Conservation (phyloP, 1,284 basidiomycete genomes). For the Agaricales sp. region DNA sequence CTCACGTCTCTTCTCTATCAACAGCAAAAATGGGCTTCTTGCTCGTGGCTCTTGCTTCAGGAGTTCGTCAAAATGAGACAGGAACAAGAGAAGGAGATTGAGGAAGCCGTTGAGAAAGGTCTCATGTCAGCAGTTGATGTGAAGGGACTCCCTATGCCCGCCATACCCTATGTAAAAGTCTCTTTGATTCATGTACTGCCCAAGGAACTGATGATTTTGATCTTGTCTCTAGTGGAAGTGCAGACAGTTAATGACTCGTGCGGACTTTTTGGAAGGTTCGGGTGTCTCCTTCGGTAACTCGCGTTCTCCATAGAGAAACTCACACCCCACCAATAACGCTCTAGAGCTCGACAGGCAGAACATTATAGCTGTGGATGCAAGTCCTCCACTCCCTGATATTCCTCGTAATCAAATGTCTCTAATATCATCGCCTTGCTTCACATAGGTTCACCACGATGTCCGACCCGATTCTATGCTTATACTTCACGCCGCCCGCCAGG, state of each 20-base stretch:
- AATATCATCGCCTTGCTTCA: background rate
- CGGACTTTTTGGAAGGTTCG: constrained; percentile 70
- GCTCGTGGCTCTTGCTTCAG: constrained; percentile 64
- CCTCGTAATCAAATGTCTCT: background rate
- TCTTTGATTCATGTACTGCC: constrained; percentile 5
- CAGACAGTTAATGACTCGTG: constrained; percentile 71
- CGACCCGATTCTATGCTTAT: constrained; percentile 72
- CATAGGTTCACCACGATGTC: constrained; percentile 63
- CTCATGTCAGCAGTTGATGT: constrained; percentile 23
- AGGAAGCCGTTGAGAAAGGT: constrained; percentile 28
- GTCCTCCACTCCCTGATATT: constrained; percentile 15
- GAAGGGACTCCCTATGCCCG: constrained; percentile 41
- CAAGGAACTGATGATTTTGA: constrained; percentile 9
- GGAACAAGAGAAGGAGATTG: constrained; percentile 35
- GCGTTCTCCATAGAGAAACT: too few species aligned
- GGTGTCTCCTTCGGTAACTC: constrained; percentile 5
- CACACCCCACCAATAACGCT: too few species aligned
- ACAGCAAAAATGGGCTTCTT: constrained; percentile 74
- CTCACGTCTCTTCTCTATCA: background rate
- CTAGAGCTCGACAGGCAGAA: constrained; percentile 57
- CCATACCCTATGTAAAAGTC: constrained; percentile 47
- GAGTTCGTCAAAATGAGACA: constrained; percentile 56
- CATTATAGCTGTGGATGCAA: constrained; percentile 71
- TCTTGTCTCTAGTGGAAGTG: constrained; percentile 43
- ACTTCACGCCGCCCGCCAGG: constrained; percentile 56